Evolutionary conservation across 2,329 filamentous ascomycete genomes (phyloP), one percentile per base, ranked within the genome.

Genomic region (Fusarium avenaceum): DNA sequence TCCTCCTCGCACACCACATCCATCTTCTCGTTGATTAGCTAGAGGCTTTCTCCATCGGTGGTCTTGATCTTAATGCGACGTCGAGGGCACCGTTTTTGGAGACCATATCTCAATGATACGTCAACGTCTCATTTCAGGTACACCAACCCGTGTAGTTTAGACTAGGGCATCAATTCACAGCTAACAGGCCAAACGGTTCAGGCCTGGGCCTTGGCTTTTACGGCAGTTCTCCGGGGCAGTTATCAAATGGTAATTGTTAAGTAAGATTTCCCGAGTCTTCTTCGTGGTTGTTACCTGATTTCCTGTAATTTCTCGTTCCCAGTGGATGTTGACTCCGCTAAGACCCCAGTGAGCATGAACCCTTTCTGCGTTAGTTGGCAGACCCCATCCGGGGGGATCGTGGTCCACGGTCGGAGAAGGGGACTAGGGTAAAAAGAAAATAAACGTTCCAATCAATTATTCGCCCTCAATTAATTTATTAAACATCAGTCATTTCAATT

Each of bases 261-360:
- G 60, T 49, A 63, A 63, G 49, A 28, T 32, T 20, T 49, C 54
- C 65, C 64, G 64, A 39, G 22, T 60, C 48, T 55, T 68, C 52
- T 38, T 68, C 58, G 58, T 65, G 19, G 15, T 19, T 53, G n/a
- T 38, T 11, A 57, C 45, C 40, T 46, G 48, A 38, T 58, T 55
- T 51, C 65, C 49, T 54, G 40, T 38, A 50, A 40, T 51, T 35
- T 46, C 57, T 48, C 45, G 47, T 50, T 10, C 19, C 14, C 39
- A 39, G 40, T 63, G 46, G 28, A 57, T 47, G 44, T 30, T 40
- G 50, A 38, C 35, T 44, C 59, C 48, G 50, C 38, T n/a, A 19
- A 42, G 35, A 38, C 59, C 57, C 59, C 26, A 35, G 42, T 38
- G n/a, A 47, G 26, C 30, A 17, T n/a, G 43, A 53, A 43, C 28